Evolutionary conservation across 2,329 filamentous ascomycete species (phyloP).

Genomic region (Xylaria sp.): DNA sequence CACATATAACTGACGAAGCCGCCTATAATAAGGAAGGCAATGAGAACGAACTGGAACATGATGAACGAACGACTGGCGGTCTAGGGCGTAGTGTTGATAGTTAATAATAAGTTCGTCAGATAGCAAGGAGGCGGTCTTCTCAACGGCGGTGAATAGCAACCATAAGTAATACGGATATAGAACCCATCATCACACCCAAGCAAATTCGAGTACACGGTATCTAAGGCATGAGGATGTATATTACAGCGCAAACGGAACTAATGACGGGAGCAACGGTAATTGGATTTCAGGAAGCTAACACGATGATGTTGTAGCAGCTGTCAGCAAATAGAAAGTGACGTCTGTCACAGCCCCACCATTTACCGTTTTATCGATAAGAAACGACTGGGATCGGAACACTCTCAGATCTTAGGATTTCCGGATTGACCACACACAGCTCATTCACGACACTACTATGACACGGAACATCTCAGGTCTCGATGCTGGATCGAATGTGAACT

Average conservation of each 20-base stretch:
- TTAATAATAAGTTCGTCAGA: conserved; percentile 3
- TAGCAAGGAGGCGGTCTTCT: conserved; percentile 1
- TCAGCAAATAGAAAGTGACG: conserved; percentile 27
- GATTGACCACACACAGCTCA: too few species aligned
- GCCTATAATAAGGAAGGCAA: conserved; percentile 51
- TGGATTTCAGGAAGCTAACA: not conserved
- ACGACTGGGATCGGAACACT: too few species aligned
- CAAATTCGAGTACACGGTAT: not conserved
- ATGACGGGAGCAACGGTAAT: not conserved
- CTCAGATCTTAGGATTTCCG: too few species aligned
- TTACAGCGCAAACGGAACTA: not conserved
- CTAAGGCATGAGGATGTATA: conserved; percentile 5
- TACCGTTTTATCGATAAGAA: conserved; percentile 20
- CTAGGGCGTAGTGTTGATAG: not conserved
- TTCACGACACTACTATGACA: not conserved
- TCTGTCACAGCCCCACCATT: conserved; percentile 6
- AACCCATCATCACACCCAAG: conserved; percentile 30
- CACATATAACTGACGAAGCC: conserved; percentile 56
- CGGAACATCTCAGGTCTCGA: not conserved
- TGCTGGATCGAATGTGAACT: not conserved
- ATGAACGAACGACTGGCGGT: conserved; percentile 1
- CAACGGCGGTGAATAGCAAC: conserved; percentile 28
- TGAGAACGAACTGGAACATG: conserved; percentile 51
- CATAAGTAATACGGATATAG: conserved; percentile 20
- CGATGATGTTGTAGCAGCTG: not conserved